phyloP scores from a whole-genome alignment of 306 rosid genomes.

The Cucurbita maxima region DNA sequence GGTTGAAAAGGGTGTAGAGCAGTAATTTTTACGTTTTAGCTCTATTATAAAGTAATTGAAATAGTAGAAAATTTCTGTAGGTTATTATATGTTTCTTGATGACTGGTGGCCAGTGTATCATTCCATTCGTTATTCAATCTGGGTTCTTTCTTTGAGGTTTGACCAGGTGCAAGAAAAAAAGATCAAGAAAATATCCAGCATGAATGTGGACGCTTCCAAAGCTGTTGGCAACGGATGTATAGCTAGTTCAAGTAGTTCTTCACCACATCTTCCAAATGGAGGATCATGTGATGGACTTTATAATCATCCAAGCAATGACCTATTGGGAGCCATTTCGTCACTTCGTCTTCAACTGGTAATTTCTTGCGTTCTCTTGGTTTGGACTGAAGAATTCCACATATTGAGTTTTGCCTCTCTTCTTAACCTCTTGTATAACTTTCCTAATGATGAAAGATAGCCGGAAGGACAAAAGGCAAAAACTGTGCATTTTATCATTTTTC shows the following conservation, averaged over 20 bases:
- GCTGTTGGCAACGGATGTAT: conserved; percentile 62
- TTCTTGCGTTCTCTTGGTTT: conserved; percentile 4
- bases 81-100: background rate
- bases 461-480: background rate
- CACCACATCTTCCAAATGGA: conserved; percentile 67
- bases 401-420: background rate
- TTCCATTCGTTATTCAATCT: conserved; percentile 6
- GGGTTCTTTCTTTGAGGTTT: conserved; percentile 17
- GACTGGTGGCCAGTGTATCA: background rate
- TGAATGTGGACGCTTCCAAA: conserved; percentile 71
- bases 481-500: background rate
- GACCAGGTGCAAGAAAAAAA: conserved; percentile 94
- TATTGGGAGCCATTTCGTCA: conserved; percentile 59
- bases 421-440: background rate
- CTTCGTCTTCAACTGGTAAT: conserved; percentile 81
- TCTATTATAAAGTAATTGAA: background rate
- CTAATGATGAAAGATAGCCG: background rate
- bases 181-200: conserved; percentile 80
- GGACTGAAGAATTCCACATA: background rate
- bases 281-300: conserved; percentile 42
- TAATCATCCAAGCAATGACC: conserved; percentile 40
- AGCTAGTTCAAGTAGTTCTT: conserved; percentile 57
- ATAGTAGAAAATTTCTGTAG: background rate
- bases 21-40: background rate
- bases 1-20: background rate